Conservation (phyloP, 1,284 basidiomycete genomes). For the Meira miltonrushii region DNA sequence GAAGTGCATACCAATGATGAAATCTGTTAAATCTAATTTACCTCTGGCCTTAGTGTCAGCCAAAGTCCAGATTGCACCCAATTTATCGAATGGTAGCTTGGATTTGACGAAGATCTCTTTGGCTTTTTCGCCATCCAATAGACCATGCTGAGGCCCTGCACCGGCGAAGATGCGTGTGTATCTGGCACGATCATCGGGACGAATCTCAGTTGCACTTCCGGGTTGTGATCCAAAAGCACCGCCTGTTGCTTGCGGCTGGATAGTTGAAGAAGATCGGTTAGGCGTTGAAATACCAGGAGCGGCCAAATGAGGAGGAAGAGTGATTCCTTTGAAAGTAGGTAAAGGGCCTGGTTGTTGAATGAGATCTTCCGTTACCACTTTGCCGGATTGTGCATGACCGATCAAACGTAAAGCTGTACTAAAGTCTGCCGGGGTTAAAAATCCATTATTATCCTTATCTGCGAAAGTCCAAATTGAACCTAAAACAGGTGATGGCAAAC, state of each 20-base stretch:
- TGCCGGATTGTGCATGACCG: conserved; percentile 84
- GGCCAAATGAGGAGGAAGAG: conserved; percentile 50
- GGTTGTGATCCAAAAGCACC: conserved; percentile 15
- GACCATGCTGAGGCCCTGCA: conserved; percentile 39
- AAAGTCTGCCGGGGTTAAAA: conserved; percentile 57
- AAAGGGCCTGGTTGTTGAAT: conserved; percentile 63
- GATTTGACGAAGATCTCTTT: conserved; percentile 90
- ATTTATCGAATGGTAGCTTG: conserved; percentile 77
- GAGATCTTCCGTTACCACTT: conserved; percentile 59
- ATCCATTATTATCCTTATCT: conserved; percentile 63
- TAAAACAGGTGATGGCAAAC: conserved; percentile 28
- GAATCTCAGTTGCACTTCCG: conserved; percentile 35
- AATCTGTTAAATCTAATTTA: conserved; percentile 81
- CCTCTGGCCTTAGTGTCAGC: conserved; percentile 92
- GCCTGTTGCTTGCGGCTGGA: conserved; percentile 16
- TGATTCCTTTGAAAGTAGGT: conserved; percentile 71
- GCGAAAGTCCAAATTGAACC: conserved; percentile 91
- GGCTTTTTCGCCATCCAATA: conserved; percentile 72
- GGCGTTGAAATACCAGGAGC: conserved; percentile 7
- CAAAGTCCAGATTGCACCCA: conserved; percentile 91
- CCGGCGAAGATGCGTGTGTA: conserved; percentile 52
- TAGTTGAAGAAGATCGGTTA: conserved; percentile 12
- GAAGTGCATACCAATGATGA: conserved; percentile 86
- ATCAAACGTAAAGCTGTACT: conserved; percentile 84
- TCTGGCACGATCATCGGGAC: conserved; percentile 46